These are phyloP conservation scores for Microbotryum lychnidis-dioicae DNA, from an alignment of 1,284 basidiomycete species.

Conservation along the genomic window DNA sequence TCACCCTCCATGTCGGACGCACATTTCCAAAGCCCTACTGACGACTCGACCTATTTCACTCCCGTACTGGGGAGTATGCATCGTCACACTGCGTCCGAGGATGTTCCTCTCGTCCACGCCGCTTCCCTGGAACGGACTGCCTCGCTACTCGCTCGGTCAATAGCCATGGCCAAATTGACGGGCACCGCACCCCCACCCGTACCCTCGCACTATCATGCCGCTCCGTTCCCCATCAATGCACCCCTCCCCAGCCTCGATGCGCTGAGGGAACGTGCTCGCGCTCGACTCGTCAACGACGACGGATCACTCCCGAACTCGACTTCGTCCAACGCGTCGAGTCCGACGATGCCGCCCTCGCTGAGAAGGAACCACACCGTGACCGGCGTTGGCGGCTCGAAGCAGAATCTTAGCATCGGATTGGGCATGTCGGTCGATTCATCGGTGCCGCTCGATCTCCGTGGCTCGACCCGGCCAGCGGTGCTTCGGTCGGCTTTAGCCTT, in stretches of 20 bases:
- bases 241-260: slow-evolving; percentile 26
- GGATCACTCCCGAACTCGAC: not conserved
- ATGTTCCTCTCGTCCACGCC: slow-evolving; percentile 3
- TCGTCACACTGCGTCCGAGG: slow-evolving; percentile 5
- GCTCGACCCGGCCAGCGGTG: not conserved
- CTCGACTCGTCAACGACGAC: slow-evolving; percentile 11
- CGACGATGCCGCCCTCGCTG: not conserved
- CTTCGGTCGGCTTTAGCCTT: not conserved
- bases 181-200: slow-evolving; percentile 21
- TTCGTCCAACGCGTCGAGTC: not conserved
- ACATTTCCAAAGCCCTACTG: not conserved
- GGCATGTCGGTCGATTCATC: not conserved
- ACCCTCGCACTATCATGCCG: slow-evolving; percentile 12
- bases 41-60: not conserved
- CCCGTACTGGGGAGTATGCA: not conserved
- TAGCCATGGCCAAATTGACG: slow-evolving; percentile 34
- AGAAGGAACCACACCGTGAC: slow-evolving; percentile 24
- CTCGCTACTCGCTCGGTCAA: slow-evolving; percentile 28
- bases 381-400: slow-evolving; percentile 6
- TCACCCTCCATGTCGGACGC: not conserved
- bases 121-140: slow-evolving; percentile 29
- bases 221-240: slow-evolving; percentile 8
- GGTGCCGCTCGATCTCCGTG: not conserved
- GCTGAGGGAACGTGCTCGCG: slow-evolving; percentile 21
- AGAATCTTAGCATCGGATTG: not conserved